Evolutionary conservation across 129 eudicot genomes (phyloP).

Genomic region (Helianthus tuberosus): DNA sequence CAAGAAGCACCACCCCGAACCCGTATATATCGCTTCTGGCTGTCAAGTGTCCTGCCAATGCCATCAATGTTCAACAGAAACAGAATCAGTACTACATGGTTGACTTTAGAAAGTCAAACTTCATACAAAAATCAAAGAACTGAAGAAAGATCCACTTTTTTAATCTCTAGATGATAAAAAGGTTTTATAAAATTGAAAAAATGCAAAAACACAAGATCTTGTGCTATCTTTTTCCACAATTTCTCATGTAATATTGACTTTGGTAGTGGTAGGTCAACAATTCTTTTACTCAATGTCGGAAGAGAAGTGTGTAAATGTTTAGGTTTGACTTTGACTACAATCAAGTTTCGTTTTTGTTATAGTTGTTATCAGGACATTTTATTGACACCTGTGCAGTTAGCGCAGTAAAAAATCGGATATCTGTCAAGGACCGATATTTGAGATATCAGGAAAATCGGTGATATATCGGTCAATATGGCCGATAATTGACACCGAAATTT

Average conservation of each 20-base stretch:
- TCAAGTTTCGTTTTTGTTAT: no score
- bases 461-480: no score
- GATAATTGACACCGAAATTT: no score
- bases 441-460: no score
- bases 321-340: not conserved
- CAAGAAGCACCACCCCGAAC: slow-evolving; percentile 85
- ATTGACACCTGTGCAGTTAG: no score
- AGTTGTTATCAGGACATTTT: no score
- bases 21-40: slow-evolving; percentile 91
- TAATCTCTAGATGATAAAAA: not conserved
- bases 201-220: not conserved
- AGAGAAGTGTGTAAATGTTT: not conserved
- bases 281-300: not conserved
- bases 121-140: not conserved
- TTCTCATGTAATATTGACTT: slow-evolving; percentile 14
- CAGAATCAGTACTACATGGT: not conserved
- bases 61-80: slow-evolving; percentile 5
- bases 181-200: not conserved
- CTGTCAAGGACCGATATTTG: no score
- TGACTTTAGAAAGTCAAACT: not conserved
- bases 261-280: not conserved
- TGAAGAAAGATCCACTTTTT: not conserved
- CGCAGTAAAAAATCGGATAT: no score
- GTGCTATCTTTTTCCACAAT: slow-evolving; percentile 4
- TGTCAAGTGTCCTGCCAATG: slow-evolving; percentile 71